These are phyloP conservation scores for Zalerion maritima DNA, from an alignment of 495 filamentous ascomycete genomes.

Conservation along the genomic window DNA sequence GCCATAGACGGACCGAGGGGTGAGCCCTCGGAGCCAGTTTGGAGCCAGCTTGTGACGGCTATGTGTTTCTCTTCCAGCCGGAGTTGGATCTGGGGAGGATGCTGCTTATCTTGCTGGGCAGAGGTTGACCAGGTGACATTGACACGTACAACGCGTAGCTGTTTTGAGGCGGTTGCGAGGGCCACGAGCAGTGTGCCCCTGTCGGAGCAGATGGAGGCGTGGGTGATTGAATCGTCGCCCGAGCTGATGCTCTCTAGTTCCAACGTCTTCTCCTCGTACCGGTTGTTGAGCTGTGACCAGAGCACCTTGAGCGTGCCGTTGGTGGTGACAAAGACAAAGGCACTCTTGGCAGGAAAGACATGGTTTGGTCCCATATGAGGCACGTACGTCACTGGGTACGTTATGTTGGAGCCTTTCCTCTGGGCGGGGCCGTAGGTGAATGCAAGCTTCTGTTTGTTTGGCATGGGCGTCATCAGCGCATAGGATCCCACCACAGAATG, in stretches of 20 bases:
- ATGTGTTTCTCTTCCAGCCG: slow-evolving; percentile 34
- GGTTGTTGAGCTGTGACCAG: slow-evolving; percentile 49
- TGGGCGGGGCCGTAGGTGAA: slow-evolving; percentile 28
- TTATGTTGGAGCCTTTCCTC: slow-evolving; percentile 26
- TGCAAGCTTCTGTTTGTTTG: neutral
- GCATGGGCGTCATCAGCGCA: slow-evolving; percentile 40
- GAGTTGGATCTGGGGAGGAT: slow-evolving; percentile 26
- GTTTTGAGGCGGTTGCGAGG: slow-evolving; percentile 49
- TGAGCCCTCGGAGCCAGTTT: slow-evolving; percentile 25
- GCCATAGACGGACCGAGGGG: slow-evolving; percentile 37
- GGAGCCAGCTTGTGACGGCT: slow-evolving; percentile 33
- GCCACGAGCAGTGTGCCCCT: slow-evolving; percentile 48
- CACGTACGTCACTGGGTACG: slow-evolving; percentile 29
- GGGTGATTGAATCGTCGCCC: slow-evolving; percentile 58
- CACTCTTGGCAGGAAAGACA: slow-evolving; percentile 47
- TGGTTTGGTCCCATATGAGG: slow-evolving; percentile 52
- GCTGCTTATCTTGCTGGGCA: too few relatives aligned
- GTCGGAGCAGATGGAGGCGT: slow-evolving; percentile 65
- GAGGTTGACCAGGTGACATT: slow-evolving; percentile 40
- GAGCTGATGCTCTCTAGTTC: slow-evolving; percentile 56
- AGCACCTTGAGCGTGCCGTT: slow-evolving; percentile 54
- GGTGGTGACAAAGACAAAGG: slow-evolving; percentile 55
- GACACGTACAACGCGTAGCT: slow-evolving; percentile 49
- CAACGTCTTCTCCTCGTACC: slow-evolving; percentile 49
- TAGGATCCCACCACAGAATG: slow-evolving; percentile 66